These are phyloP conservation scores for Hypoxylon sp. DNA, from an alignment of 2,329 filamentous ascomycete species.

Conservation along the genomic window DNA sequence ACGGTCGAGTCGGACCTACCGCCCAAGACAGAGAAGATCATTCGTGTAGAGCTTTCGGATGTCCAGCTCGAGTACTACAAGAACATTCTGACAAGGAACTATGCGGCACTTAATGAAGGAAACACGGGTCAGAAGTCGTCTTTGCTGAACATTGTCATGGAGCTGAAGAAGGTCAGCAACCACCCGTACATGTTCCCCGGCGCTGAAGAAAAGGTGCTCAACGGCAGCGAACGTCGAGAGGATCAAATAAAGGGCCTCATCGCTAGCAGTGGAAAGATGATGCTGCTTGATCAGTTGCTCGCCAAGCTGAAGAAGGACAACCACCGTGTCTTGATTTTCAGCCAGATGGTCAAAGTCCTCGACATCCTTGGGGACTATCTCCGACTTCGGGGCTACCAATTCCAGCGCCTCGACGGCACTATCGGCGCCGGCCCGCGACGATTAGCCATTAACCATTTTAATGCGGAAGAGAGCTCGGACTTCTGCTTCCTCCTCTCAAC, in stretches of 20 bases:
- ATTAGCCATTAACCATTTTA: slow-evolving; percentile 97
- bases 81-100: slow-evolving; percentile 96
- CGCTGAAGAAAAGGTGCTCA: slow-evolving; percentile 87
- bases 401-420: slow-evolving; percentile 93
- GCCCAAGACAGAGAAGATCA: slow-evolving; percentile 98
- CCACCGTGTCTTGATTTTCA: slow-evolving; percentile 97
- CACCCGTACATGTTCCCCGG: slow-evolving; percentile 98
- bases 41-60: slow-evolving; percentile 95
- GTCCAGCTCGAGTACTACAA: slow-evolving; percentile 98
- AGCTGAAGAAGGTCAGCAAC: slow-evolving; percentile 98
- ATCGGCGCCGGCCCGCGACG: slow-evolving; percentile 88
- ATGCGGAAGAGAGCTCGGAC: slow-evolving; percentile 92
- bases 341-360: slow-evolving; percentile 99
- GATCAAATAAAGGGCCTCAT: slow-evolving; percentile 93
- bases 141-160: slow-evolving; percentile 98
- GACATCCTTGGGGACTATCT: slow-evolving; percentile 96
- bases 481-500: slow-evolving; percentile 97
- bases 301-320: slow-evolving; percentile 92
- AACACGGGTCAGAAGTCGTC: slow-evolving; percentile 93
- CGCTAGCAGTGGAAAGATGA: slow-evolving; percentile 99
- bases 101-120: slow-evolving; percentile 90
- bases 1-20: slow-evolving; percentile 97
- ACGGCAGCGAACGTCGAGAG: slow-evolving; percentile 81
- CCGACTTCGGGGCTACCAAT: slow-evolving; percentile 90
- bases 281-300: slow-evolving; percentile 94